phyloP scores from a whole-genome alignment of 1,284 basidiomycete species.

The Microbotryum silenes-acaulis region DNA sequence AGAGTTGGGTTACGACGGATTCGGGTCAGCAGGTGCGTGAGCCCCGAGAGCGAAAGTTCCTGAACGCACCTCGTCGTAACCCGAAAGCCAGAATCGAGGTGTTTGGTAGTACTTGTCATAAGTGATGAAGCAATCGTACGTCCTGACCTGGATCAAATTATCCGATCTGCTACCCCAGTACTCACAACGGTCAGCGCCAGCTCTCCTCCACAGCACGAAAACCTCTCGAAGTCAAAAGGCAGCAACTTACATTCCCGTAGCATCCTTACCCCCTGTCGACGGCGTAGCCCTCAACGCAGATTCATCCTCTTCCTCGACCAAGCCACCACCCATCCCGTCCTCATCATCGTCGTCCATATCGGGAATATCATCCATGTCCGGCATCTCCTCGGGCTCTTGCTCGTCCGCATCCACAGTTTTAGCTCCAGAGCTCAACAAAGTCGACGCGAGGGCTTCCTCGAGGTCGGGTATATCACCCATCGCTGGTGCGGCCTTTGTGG shows the following conservation, averaged over 20 bases:
- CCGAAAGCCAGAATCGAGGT: slow-evolving; percentile 86
- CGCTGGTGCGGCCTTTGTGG: slow-evolving; percentile 32
- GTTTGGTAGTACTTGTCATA: slow-evolving; percentile 99
- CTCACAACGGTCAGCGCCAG: no score
- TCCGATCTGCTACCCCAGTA: slow-evolving; percentile 39
- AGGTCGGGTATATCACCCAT: slow-evolving; percentile 79
- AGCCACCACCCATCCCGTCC: slow-evolving; percentile 44
- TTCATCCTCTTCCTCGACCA: slow-evolving; percentile 67
- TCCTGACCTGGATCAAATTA: slow-evolving; percentile 88
- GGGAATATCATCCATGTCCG: slow-evolving; percentile 80
- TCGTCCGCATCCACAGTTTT: not conserved
- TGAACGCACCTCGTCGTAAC: slow-evolving; percentile 75
- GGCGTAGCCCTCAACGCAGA: slow-evolving; percentile 52
- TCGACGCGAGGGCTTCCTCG: slow-evolving; percentile 43
- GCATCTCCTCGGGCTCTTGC: slow-evolving; percentile 39
- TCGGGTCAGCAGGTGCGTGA: slow-evolving; percentile 7
- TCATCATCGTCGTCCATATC: slow-evolving; percentile 76
- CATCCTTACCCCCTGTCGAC: not conserved
- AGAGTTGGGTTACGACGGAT: slow-evolving; percentile 5
- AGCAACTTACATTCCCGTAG: not conserved
- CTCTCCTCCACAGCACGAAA: no score
- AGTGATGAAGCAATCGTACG: slow-evolving; percentile 99
- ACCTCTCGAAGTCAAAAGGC: no score
- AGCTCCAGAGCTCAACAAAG: not conserved
- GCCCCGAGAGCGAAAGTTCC: slow-evolving; percentile 38